phyloP scores from a whole-genome alignment of 2,329 filamentous ascomycete genomes.

The Claviceps monticola region DNA sequence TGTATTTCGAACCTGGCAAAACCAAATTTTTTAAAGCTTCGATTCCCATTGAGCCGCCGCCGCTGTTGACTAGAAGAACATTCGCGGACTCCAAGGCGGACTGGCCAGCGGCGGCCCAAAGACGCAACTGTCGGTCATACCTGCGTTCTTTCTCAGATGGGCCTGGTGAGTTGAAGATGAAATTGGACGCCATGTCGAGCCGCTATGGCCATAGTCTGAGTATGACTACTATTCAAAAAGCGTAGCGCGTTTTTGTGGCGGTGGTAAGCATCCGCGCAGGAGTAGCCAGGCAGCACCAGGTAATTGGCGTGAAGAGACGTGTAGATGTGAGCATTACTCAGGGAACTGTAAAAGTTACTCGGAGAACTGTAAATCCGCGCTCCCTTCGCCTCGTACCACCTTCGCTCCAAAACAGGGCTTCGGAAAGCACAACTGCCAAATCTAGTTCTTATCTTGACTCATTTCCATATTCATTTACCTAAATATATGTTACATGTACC shows the following conservation, averaged over 20 bases:
- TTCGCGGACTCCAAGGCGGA: constrained; percentile 80
- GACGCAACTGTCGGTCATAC: constrained; percentile 86
- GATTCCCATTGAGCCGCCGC: constrained; percentile 72
- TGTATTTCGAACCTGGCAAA: constrained; percentile 48
- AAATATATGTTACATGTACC: too few species aligned
- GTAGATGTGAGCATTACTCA: too few species aligned
- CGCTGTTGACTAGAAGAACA: constrained; percentile 80
- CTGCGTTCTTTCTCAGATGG: constrained; percentile 55
- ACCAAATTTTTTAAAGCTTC: constrained; percentile 97
- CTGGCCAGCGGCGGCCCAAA: constrained; percentile 92
- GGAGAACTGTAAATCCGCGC: too few species aligned
- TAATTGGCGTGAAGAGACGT: neutral
- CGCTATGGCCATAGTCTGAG: neutral
- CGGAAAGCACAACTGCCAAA: too few species aligned
- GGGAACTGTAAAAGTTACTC: too few species aligned
- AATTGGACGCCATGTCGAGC: neutral
- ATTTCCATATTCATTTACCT: too few species aligned
- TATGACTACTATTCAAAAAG: neutral
- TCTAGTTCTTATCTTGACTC: too few species aligned
- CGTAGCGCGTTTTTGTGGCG: neutral
- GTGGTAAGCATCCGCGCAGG: neutral
- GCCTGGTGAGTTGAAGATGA: constrained; percentile 26
- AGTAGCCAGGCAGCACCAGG: neutral
- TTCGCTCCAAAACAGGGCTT: too few species aligned
- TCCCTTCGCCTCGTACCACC: too few species aligned